Percentiles rank a stretch among this genome's conserved stretches.
These are phyloP conservation scores for Melampsora allii-populina DNA, from an alignment of 1,284 basidiomycete species.

Conservation along the genomic window DNA sequence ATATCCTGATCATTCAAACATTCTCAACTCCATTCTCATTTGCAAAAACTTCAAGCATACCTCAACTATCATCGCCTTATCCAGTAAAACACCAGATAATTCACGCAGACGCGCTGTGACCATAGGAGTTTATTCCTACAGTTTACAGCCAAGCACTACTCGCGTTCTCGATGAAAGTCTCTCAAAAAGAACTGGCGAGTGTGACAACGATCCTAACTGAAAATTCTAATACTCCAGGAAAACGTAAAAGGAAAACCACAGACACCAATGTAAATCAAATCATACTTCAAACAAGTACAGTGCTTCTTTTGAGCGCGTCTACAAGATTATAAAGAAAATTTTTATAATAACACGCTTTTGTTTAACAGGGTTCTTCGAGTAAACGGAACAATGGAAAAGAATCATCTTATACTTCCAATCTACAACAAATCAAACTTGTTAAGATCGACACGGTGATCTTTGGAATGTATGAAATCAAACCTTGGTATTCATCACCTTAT, in stretches of 20 bases:
- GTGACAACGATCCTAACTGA: background rate
- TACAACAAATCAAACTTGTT: slow-evolving; percentile 16
- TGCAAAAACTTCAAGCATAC: too few relatives aligned
- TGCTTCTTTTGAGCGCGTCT: background rate
- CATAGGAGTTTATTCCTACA: too few relatives aligned
- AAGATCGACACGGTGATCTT: slow-evolving; percentile 49
- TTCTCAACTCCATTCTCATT: too few relatives aligned
- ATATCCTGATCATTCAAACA: too few relatives aligned
- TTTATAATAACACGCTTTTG: background rate
- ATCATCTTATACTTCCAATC: background rate
- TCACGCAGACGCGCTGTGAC: too few relatives aligned
- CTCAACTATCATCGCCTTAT: too few relatives aligned
- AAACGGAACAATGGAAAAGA: background rate
- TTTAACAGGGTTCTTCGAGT: background rate
- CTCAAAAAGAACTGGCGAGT: too few relatives aligned
- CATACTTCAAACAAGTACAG: background rate
- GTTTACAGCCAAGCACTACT: too few relatives aligned
- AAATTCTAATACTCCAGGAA: background rate
- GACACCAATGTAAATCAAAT: background rate
- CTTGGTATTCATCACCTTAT: slow-evolving; percentile 53
- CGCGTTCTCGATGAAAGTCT: too few relatives aligned
- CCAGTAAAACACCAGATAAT: too few relatives aligned
- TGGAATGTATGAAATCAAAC: slow-evolving; percentile 52
- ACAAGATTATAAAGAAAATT: too few relatives aligned
- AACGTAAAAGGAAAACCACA: background rate